Evolutionary conservation across 139 green algal genomes (phyloP), one percentile per base, ranked within the genome.

Genomic region (Picochlorum sp.): DNA sequence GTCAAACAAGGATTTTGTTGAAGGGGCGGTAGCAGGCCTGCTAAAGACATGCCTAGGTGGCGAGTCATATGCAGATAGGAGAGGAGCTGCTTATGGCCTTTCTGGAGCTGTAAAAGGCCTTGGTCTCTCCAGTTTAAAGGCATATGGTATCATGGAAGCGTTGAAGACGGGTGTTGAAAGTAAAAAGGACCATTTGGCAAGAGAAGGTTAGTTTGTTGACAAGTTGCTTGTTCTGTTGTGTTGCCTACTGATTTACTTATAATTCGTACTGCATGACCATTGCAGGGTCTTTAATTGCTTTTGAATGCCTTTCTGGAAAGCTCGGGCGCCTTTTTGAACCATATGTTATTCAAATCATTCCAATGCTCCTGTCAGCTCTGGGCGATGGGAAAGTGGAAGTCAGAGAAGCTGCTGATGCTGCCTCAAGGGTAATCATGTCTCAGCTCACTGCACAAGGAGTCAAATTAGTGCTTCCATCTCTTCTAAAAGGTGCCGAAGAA

Each of bases 311-410:
- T n/a, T 83, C 63, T 52, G 79, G 90, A 31, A 90, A 84, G 67
- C 74, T 98, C 54, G 93, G 91, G 37, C 68, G 75, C 35, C 80
- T 98, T 31, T 99, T 99, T 75, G 93, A 99, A 71, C 93, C 93
- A n/a, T 99, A 99, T 73, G 79, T 99, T 40, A 90, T 96, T 56
- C 80, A 89, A 59, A 83, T 97, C 51, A 80, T 98, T 50, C 87
- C 87, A 10, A 80, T 92, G 69, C 77, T 98, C 59, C 81, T 99
- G 33, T 71, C 77, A 35, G 84, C 79, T 70, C 95, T 96, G 67
- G 85, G 85, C 7, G 93, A 99, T 73, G 24, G 28, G 3, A 50
- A 24, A 9, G 49, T 45, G 28, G 54, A 61, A 32, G 86, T 93
- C 26, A 73, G 89, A 0, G 77, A 89, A 18, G 85, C 87, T 4